phyloP scores from a whole-genome alignment of 2,329 filamentous ascomycete species.

The Fusarium incarnatum region DNA sequence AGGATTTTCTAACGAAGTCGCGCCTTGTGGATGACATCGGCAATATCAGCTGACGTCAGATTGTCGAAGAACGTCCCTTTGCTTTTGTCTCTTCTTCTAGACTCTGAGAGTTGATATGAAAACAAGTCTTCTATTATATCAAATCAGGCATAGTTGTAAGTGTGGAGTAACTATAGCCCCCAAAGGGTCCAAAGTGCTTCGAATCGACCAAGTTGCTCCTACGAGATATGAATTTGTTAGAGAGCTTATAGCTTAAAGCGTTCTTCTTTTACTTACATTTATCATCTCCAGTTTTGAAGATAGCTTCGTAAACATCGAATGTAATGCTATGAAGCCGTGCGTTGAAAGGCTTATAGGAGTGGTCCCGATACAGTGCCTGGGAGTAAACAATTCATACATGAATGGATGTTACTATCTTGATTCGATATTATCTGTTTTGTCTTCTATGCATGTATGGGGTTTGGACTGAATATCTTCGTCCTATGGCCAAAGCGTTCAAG shows the following conservation, averaged over 20 bases:
- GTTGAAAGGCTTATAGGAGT: background rate
- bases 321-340: background rate
- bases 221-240: background rate
- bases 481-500: background rate
- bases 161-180: background rate
- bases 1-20: background rate
- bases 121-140: background rate
- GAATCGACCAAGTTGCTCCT: no score
- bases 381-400: background rate
- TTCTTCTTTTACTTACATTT: background rate
- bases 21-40: constrained; percentile 7
- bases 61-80: background rate
- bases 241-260: background rate
- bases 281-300: rapidly evolving
- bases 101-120: background rate
- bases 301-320: background rate
- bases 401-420: background rate
- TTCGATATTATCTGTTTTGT: background rate
- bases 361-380: background rate
- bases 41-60: background rate
- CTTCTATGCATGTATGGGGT: background rate
- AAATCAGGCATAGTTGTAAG: background rate
- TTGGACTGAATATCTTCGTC: background rate
- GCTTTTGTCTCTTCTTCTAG: rapidly evolving
- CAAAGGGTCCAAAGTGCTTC: no score